Evolutionary conservation across 2,329 filamentous ascomycete genomes (phyloP).

Genomic region (Chaetomium sp.): DNA sequence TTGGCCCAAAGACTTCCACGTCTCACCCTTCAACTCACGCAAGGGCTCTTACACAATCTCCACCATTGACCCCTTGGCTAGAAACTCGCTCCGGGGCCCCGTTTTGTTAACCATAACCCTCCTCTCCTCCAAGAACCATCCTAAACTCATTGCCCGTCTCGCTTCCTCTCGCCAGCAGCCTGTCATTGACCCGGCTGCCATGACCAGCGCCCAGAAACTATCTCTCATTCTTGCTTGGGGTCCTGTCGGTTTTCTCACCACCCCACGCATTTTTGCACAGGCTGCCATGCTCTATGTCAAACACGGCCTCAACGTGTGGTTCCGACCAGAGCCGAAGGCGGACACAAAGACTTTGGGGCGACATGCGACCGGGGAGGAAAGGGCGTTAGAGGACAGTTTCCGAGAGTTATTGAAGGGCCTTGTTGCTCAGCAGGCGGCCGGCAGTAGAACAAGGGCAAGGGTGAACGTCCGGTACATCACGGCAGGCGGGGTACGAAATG

Average conservation of each 20-base stretch:
- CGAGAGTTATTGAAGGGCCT: constrained; percentile 42
- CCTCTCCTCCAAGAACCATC: constrained; percentile 50
- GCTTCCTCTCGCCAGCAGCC: constrained; percentile 43
- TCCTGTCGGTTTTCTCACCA: constrained; percentile 61
- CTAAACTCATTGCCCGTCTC: constrained; percentile 57
- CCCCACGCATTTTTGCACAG: constrained; percentile 58
- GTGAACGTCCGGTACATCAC: constrained; percentile 46
- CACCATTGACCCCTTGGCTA: constrained; percentile 42
- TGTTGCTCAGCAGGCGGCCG: constrained; percentile 39
- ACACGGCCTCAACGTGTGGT: constrained; percentile 56
- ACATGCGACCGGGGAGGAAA: constrained; percentile 44
- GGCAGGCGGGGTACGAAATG: constrained; percentile 37
- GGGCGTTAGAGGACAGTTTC: constrained; percentile 40
- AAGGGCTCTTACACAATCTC: constrained; percentile 48
- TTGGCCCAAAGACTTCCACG: constrained; percentile 68
- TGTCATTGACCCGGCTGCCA: constrained; percentile 39
- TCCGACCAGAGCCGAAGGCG: constrained; percentile 54
- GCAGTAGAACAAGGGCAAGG: neutral
- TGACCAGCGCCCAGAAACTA: constrained; percentile 38
- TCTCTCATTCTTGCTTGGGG: constrained; percentile 52
- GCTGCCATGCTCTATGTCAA: constrained; percentile 51
- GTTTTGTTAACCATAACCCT: constrained; percentile 57
- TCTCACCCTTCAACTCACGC: constrained; percentile 66
- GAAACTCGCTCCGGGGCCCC: constrained; percentile 30
- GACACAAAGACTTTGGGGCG: constrained; percentile 44